A percentile compares a stretch with the other conserved stretches of the same genome.
phyloP scores from a whole-genome alignment of 1,139 yeast genomes.

The Lodderomyces margitis region DNA sequence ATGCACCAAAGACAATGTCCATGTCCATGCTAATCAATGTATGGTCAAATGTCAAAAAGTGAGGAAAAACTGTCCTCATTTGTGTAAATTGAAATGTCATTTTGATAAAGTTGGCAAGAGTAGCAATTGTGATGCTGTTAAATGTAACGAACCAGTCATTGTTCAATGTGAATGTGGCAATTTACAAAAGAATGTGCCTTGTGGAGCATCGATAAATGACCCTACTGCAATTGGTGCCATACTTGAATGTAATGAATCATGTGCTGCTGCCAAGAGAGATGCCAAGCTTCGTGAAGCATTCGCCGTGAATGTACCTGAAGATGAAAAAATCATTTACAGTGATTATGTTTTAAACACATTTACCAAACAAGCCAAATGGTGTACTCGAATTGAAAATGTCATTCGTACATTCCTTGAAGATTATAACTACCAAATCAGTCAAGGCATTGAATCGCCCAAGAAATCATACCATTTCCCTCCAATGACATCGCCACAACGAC shows the following conservation, averaged over 20 bases:
- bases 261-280: constrained; percentile 61
- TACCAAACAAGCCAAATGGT: constrained; percentile 60
- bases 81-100: constrained; percentile 66
- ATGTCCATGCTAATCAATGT: constrained; percentile 44
- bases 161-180: constrained; percentile 68
- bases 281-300: constrained; percentile 65
- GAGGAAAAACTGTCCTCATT: constrained; percentile 59
- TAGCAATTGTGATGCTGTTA: constrained; percentile 33
- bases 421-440: constrained; percentile 20
- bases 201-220: constrained; percentile 48
- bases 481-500: constrained; percentile 68
- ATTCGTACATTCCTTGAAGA: constrained; percentile 49
- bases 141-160: constrained; percentile 49
- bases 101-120: constrained; percentile 41
- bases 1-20: constrained; percentile 34
- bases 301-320: constrained; percentile 28
- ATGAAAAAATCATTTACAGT: constrained; percentile 31
- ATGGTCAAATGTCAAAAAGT: constrained; percentile 53
- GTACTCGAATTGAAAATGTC: constrained; percentile 55
- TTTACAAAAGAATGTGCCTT: constrained; percentile 40
- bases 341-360: constrained; percentile 44
- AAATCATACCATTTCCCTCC: constrained; percentile 61
- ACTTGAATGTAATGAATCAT: constrained; percentile 68
- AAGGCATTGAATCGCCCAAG: constrained; percentile 11
- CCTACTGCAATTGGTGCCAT: constrained; percentile 29